phyloP scores from a whole-genome alignment of 441 rosid species.

The Populus hybrid region DNA sequence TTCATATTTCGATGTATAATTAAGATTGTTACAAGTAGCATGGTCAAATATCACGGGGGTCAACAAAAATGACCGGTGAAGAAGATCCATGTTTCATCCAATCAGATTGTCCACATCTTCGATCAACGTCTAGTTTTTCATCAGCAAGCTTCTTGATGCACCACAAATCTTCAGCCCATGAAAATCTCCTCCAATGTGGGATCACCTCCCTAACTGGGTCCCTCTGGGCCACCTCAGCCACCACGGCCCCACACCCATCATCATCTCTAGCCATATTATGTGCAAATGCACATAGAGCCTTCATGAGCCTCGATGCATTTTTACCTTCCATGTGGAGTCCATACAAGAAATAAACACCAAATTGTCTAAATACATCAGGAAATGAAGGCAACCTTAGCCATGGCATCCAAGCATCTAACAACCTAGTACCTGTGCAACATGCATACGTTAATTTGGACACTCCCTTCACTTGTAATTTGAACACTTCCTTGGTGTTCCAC shows the following conservation, averaged over 20 bases:
- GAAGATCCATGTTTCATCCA: constrained; percentile 43
- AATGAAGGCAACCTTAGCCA: constrained; percentile 65
- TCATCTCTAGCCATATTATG: constrained; percentile 64
- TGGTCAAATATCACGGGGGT: constrained; percentile 67
- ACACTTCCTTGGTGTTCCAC: constrained; percentile 75
- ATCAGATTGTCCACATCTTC: constrained; percentile 27
- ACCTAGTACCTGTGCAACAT: constrained; percentile 50
- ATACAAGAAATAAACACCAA: constrained; percentile 60
- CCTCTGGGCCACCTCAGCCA: constrained; percentile 51
- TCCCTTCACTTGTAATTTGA: constrained; percentile 58
- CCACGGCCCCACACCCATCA: constrained; percentile 54
- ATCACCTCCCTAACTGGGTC: constrained; percentile 54
- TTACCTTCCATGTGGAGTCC: constrained; percentile 66
- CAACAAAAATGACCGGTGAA: constrained; percentile 54
- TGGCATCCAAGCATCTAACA: constrained; percentile 60
- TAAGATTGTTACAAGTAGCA: background rate
- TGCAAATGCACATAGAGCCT: constrained; percentile 47
- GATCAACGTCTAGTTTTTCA: constrained; percentile 5
- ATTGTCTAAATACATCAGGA: constrained; percentile 58
- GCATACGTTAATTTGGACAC: constrained; percentile 39
- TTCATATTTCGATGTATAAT: background rate
- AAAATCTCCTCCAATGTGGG: constrained; percentile 72
- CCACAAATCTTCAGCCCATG: constrained; percentile 71
- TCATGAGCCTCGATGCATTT: constrained; percentile 46
- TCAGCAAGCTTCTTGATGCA: constrained; percentile 50